A percentile compares a stretch with the other conserved stretches of the same genome.
phyloP scores from a whole-genome alignment of 2,329 filamentous ascomycete genomes.

The Diatrype stigma region DNA sequence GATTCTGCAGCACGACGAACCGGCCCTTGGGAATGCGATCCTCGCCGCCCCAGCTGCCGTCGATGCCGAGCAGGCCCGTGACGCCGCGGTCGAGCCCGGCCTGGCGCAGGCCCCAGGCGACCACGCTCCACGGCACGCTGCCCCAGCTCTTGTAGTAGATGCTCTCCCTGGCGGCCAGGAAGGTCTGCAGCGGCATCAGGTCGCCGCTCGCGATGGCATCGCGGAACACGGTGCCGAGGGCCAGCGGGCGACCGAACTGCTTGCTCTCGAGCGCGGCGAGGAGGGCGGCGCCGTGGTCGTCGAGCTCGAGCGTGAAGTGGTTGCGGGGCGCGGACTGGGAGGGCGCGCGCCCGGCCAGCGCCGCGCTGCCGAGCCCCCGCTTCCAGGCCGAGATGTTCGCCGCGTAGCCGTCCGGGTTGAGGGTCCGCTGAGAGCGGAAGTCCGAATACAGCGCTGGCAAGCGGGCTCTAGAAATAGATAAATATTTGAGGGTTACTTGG shows the following conservation, averaged over 20 bases:
- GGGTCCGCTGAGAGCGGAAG: conserved; percentile 67
- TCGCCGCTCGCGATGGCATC: conserved; percentile 68
- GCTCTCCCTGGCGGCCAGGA: conserved; percentile 60
- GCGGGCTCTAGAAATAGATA: conserved; percentile 52
- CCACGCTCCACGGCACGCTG: conserved; percentile 63
- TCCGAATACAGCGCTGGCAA: conserved; percentile 86
- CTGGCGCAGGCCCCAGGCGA: conserved; percentile 72
- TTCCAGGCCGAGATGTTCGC: conserved; percentile 81
- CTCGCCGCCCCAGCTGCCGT: conserved; percentile 32
- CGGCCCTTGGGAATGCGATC: conserved; percentile 57
- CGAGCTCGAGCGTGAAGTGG: conserved; percentile 49
- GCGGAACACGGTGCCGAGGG: conserved; percentile 69
- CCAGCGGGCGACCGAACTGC: conserved; percentile 77
- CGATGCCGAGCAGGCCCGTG: conserved; percentile 17
- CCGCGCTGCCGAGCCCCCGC: conserved; percentile 65
- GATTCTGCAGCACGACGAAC: conserved; percentile 62
- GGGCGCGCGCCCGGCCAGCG: conserved; percentile 53
- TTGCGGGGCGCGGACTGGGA: conserved; percentile 39
- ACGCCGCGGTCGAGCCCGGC: conserved; percentile 55
- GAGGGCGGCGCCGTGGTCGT: conserved; percentile 62
- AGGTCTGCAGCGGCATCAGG: conserved; percentile 68
- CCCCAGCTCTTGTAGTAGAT: conserved; percentile 69
- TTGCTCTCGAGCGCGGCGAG: conserved; percentile 67
- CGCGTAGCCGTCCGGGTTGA: conserved; percentile 80
- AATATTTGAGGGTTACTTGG: conserved; percentile 1